Percentiles rank a stretch among this genome's conserved stretches.
These are phyloP conservation scores for Colletotrichum salicis DNA, from an alignment of 2,329 filamentous ascomycete genomes.

Conservation along the genomic window DNA sequence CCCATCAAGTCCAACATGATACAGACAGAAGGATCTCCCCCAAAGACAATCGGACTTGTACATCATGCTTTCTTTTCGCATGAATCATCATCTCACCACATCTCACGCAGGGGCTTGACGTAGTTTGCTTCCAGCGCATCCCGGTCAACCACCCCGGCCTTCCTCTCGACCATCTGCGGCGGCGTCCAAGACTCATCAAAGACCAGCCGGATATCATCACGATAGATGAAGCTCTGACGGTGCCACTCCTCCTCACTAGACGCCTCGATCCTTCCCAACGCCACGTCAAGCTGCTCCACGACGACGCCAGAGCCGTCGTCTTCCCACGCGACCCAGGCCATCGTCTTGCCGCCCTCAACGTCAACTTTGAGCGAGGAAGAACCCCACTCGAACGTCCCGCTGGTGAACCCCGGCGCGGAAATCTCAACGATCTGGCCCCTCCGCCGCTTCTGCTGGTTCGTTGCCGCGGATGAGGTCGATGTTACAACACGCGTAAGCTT, in stretches of 20 bases:
- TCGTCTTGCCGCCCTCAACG: constrained; percentile 27
- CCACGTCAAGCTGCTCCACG: constrained; percentile 34
- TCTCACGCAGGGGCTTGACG: constrained; percentile 1
- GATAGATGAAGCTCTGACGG: constrained; percentile 33
- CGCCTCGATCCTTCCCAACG: constrained; percentile 23
- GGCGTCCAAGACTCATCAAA: constrained; percentile 29
- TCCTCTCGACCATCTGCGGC: constrained; percentile 25
- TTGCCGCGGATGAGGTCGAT: constrained; percentile 17
- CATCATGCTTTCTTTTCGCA: not conserved
- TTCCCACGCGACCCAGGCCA: constrained; percentile 33
- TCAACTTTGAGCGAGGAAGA: constrained; percentile 16
- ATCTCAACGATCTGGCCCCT: constrained; percentile 33
- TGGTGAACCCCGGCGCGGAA: constrained; percentile 31
- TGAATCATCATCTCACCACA: not conserved
- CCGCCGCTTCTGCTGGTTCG: constrained; percentile 11
- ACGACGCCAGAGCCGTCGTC: constrained; percentile 8
- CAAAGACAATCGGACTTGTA: not conserved
- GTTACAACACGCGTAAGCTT: constrained; percentile 38
- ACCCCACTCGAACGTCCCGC: constrained; percentile 37
- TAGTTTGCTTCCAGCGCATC: constrained; percentile 37
- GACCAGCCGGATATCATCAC: constrained; percentile 26
- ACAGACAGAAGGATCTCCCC: not conserved
- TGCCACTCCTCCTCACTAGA: constrained; percentile 34
- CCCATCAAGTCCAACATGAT: not conserved
- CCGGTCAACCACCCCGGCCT: constrained; percentile 34